Evolutionary conservation across 768 basidiomycete genomes (phyloP), one percentile per base, ranked within the genome.

Genomic region (Lactarius deliciosus): DNA sequence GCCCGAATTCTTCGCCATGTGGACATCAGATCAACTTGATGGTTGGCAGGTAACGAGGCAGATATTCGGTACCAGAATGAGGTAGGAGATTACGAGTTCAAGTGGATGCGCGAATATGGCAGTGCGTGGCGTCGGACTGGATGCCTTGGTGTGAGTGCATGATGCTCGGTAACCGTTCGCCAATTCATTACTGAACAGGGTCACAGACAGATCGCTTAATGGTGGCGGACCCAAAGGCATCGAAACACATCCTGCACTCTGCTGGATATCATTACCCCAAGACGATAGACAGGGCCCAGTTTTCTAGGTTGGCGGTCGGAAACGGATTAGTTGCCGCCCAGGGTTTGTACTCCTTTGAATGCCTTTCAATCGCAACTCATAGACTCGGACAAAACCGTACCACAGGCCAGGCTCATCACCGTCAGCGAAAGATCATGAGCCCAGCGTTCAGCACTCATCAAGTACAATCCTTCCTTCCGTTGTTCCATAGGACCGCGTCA

Each of bases 201-300:
- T 55, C 69, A 5, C 25, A 59, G 41, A n/a, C 2, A 57, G 50
- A 60, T 34, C 45, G 4, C 18, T 43, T 65, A 18, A 60, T 58
- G 40, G 7, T 64, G 16, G 50, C 34, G 4, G 65, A 45, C 10
- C 47, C 62, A 16, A 56, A 75, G 68, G 75, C 74, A 0, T 59
- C 74, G 1, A 74, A 74, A 60, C 70, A 75, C 66, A 65, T 76
- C 54, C 66, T 72, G 2, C 72, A 76, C 56, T 73, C 70, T 36
- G 71, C 75, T 0, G 74, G 74, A 43, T 75, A 75, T 60, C 67
- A 70, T 57, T 76, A 68, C 57, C 55, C 34, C 10, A 73, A 66
- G 34, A 13, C 57, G 18, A 34, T 38, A 0, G 68, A 66, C 0
- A 53, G 32, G 61, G 6, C 20, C 68, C 64, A 70, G n/a, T 30